phyloP scores from a whole-genome alignment of 164 flowering plant species.

The Chloranthus sessilifolius region DNA sequence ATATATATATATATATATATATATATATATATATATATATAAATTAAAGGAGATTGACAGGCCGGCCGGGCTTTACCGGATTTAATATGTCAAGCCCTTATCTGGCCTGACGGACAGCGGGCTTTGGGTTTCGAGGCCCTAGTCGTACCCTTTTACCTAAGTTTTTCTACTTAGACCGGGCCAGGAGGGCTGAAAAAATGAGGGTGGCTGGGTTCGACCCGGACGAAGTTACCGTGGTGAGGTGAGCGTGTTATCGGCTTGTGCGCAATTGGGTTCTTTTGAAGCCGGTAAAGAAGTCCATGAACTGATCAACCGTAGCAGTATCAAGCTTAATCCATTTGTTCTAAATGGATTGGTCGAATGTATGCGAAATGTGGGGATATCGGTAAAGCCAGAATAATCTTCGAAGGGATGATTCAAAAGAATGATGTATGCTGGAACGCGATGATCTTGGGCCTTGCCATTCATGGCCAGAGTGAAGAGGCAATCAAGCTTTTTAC shows the following conservation, averaged over 20 bases:
- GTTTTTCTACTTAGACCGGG: too few relatives aligned
- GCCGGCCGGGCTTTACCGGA: too few relatives aligned
- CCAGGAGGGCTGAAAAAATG: conserved; percentile 41
- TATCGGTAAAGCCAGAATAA: conserved; percentile 34
- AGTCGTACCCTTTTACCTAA: too few relatives aligned
- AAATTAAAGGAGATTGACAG: too few relatives aligned
- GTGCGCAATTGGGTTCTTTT: conserved; percentile 59
- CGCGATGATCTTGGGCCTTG: conserved; percentile 63
- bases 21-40: too few relatives aligned
- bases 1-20: too few relatives aligned
- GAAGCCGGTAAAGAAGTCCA: conserved; percentile 61
- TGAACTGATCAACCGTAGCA: conserved; percentile 20
- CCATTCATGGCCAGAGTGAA: conserved; percentile 47
- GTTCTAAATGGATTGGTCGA: conserved; percentile 64
- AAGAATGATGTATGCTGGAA: conserved; percentile 65
- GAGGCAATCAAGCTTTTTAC: conserved; percentile 56
- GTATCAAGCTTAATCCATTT: conserved; percentile 48
- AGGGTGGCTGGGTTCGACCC: conserved; percentile 56
- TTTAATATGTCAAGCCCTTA: too few relatives aligned
- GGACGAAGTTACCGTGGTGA: conserved; percentile 53
- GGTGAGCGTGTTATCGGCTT: conserved; percentile 60
- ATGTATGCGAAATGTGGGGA: conserved; percentile 91
- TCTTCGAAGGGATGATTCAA: conserved; percentile 38
- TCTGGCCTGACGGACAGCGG: too few relatives aligned
- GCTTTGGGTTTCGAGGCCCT: too few relatives aligned